phyloP scores from a whole-genome alignment of 805 yeast genomes.

The Yarrowia sp. region DNA sequence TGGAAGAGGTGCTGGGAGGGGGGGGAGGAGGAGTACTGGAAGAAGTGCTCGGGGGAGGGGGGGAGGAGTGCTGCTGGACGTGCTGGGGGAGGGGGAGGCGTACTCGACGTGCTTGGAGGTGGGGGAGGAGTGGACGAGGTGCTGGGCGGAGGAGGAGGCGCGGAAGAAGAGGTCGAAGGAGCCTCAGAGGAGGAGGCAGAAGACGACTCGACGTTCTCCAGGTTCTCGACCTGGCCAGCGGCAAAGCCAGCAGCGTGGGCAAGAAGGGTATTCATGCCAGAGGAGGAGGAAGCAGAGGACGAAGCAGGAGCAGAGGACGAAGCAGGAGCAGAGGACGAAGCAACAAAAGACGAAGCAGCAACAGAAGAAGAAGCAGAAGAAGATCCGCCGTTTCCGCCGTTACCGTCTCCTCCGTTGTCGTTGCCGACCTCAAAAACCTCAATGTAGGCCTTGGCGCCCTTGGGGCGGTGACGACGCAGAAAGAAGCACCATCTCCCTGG shows the following conservation, averaged over 20 bases:
- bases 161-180: background rate
- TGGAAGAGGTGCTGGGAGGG: background rate
- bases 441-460: conserved; percentile 61
- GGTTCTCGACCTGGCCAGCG: conserved; percentile 1
- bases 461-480: conserved; percentile 79
- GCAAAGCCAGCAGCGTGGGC: conserved; percentile 3
- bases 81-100: background rate
- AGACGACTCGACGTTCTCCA: background rate
- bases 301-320: background rate
- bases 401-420: background rate
- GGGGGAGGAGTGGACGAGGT: background rate
- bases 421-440: conserved; percentile 56
- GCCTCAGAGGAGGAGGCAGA: background rate
- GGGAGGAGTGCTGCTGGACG: background rate
- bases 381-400: background rate
- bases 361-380: background rate
- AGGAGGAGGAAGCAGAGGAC: background rate
- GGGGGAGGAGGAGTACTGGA: background rate
- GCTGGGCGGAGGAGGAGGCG: background rate
- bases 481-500: conserved; percentile 59
- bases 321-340: background rate
- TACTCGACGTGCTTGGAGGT: background rate
- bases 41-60: conserved; percentile 4
- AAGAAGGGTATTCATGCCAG: background rate
- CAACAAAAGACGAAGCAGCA: background rate